Evolutionary conservation across 306 rosid genomes (phyloP), one percentile per base, ranked within the genome.

Genomic region (Gynostemma pentaphyllum): DNA sequence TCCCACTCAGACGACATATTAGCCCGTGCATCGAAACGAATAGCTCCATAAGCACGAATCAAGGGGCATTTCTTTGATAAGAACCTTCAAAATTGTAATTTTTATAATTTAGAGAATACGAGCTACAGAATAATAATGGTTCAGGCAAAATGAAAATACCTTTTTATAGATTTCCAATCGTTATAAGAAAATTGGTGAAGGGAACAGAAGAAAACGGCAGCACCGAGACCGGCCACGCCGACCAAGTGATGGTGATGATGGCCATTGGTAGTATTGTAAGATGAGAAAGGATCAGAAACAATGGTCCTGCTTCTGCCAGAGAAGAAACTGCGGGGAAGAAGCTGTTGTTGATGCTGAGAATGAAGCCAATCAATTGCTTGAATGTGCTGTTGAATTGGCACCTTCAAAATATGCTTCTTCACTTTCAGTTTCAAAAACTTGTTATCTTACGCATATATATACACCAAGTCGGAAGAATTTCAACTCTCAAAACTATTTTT

Each of bases 31-130:
- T 82, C 85, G 62, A 92, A 92, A 39, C 99, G 96, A 50, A 88
- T 84, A 28, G 78, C 96, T 53, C 99, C 99, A 50, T 84, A 92
- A 41, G 99, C 90, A 15, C 95, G 95, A 68, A 92, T 84, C 30
- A 82, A 59, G n/a, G 99, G 99, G 68, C 87, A 80, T 53, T 75
- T 83, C 64, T 75, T 80, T 7, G 95, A 88, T 68, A 92, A 86
- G 78, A 92, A 88, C 85, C 95, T 91, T 66, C 52, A 82, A n/a
- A n/a, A 52, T 30, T 60, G n/a, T n/a, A n/a, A n/a, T 15, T 45
- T 45, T 13, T 2, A 41, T 1, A 24, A 62, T 23, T 13, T 41
- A 40, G 13, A 62, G 67, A 39, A 62, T 26, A 12, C 1, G 5
- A 57, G 10, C 45, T 16, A 5, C 27, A 9, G 42, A 32, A 9